These are phyloP conservation scores for Globisporangium irregulare DNA, from an alignment of 352 stramenopile genomes.

Conservation along the genomic window DNA sequence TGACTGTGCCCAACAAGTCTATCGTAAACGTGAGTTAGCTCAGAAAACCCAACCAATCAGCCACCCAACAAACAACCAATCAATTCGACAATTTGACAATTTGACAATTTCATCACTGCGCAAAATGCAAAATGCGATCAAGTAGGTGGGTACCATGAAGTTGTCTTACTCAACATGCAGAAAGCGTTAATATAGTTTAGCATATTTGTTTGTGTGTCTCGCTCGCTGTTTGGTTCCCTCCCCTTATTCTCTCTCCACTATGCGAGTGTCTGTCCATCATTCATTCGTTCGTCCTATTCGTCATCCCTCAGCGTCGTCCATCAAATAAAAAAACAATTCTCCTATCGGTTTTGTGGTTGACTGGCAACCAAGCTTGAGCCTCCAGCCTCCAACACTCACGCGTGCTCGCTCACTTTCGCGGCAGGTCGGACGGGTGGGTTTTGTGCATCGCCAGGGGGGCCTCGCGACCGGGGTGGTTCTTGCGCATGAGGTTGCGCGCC, in stretches of 20 bases:
- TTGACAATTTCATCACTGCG: neutral
- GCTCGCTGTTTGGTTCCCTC: too few species aligned
- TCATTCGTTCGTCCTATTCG: neutral
- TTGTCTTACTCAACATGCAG: neutral
- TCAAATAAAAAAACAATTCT: conserved; percentile 3
- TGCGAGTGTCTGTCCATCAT: neutral
- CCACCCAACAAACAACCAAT: neutral
- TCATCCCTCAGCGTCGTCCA: neutral
- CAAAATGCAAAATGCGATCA: too few species aligned
- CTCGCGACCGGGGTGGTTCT: conserved; percentile 42
- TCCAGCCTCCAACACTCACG: too few species aligned
- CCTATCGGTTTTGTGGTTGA: neutral
- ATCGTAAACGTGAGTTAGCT: neutral
- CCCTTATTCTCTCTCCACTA: neutral
- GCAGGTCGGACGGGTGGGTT: neutral
- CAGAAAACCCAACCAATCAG: neutral
- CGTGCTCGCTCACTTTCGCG: neutral
- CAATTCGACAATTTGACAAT: neutral
- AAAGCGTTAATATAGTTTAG: conserved; percentile 8
- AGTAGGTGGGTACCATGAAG: neutral
- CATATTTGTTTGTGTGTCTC: neutral
- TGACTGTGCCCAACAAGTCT: neutral
- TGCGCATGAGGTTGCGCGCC: conserved; percentile 50
- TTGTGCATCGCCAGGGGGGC: neutral
- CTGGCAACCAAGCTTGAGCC: too few species aligned